Conservation (phyloP, 495 filamentous ascomycete species). For the Friedmanniomyces endolithicus region DNA sequence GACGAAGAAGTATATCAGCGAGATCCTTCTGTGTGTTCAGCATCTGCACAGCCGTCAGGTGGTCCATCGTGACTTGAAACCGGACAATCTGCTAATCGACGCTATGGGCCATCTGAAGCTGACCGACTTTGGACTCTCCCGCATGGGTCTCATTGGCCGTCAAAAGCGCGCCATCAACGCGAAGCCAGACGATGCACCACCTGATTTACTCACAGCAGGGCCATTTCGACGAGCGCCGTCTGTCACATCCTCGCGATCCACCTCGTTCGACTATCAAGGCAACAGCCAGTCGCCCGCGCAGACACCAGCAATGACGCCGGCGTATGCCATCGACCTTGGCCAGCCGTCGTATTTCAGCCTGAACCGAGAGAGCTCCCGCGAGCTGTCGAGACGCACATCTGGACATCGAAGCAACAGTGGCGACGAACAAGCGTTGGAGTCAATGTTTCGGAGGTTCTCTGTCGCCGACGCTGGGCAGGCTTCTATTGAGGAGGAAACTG, state of each 20-base stretch:
- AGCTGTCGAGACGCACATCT: constrained; percentile 67
- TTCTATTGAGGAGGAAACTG: constrained; percentile 58
- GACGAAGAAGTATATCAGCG: constrained; percentile 91
- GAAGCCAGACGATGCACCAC: constrained; percentile 60
- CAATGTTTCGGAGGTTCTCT: constrained; percentile 74
- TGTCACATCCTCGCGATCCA: constrained; percentile 83
- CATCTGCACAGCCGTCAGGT: constrained; percentile 90
- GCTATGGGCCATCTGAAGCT: constrained; percentile 93
- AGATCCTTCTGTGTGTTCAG: constrained; percentile 89
- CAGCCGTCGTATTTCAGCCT: constrained; percentile 94
- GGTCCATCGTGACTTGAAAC: constrained; percentile 92
- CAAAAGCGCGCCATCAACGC: constrained; percentile 85
- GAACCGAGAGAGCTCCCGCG: constrained; percentile 53
- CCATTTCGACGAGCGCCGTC: constrained; percentile 79
- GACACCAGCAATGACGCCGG: constrained; percentile 83
- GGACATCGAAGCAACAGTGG: constrained; percentile 86
- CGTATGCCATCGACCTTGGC: constrained; percentile 47
- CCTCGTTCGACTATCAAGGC: constrained; percentile 83
- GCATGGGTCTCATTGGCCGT: constrained; percentile 92
- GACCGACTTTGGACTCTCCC: constrained; percentile 92
- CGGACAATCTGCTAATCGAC: constrained; percentile 94
- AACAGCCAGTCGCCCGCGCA: constrained; percentile 57
- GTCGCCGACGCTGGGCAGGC: constrained; percentile 52
- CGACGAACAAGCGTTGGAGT: constrained; percentile 69
- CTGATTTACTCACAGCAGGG: constrained; percentile 83